These are phyloP conservation scores for Tympanopsis confertula DNA, from an alignment of 2,329 filamentous ascomycete species.

Conservation along the genomic window DNA sequence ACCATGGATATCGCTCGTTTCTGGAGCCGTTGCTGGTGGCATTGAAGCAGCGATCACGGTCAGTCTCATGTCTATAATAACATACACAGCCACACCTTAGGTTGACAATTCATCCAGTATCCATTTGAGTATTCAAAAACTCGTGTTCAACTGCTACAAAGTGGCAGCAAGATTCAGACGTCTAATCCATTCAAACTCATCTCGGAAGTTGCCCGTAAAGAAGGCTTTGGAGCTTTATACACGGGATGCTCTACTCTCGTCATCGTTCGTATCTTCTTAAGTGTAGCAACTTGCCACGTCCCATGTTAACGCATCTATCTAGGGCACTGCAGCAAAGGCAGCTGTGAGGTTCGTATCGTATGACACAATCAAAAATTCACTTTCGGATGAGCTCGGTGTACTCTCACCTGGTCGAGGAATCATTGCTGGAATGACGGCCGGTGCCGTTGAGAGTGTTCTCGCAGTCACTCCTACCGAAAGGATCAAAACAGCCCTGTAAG, in stretches of 20 bases:
- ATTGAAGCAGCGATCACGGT: constrained; percentile 37
- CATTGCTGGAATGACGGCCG: constrained; percentile 52
- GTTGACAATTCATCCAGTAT: constrained; percentile 26
- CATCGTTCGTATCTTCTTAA: constrained; percentile 15
- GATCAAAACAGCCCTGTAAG: constrained; percentile 51
- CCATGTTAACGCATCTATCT: constrained; percentile 1
- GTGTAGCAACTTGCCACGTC: neutral
- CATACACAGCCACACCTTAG: neutral
- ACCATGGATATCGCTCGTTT: constrained; percentile 30
- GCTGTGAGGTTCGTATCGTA: constrained; percentile 56
- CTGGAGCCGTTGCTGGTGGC: constrained; percentile 38
- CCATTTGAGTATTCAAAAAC: constrained; percentile 62
- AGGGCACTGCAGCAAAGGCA: constrained; percentile 50
- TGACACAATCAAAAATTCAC: constrained; percentile 45
- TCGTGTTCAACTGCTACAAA: constrained; percentile 38
- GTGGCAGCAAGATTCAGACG: constrained; percentile 23
- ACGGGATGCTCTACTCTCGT: constrained; percentile 51
- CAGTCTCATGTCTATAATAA: constrained; percentile 3
- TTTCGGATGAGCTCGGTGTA: constrained; percentile 42
- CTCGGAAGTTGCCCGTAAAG: constrained; percentile 35
- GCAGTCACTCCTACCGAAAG: constrained; percentile 59
- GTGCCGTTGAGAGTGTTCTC: constrained; percentile 47
- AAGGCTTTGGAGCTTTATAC: constrained; percentile 47
- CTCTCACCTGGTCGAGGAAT: constrained; percentile 43
- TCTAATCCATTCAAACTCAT: constrained; percentile 48